A percentile compares a stretch with the other conserved stretches of the same genome.
phyloP scores from a whole-genome alignment of 1,284 basidiomycete genomes.

The Erythrobasidium hasegawianum region DNA sequence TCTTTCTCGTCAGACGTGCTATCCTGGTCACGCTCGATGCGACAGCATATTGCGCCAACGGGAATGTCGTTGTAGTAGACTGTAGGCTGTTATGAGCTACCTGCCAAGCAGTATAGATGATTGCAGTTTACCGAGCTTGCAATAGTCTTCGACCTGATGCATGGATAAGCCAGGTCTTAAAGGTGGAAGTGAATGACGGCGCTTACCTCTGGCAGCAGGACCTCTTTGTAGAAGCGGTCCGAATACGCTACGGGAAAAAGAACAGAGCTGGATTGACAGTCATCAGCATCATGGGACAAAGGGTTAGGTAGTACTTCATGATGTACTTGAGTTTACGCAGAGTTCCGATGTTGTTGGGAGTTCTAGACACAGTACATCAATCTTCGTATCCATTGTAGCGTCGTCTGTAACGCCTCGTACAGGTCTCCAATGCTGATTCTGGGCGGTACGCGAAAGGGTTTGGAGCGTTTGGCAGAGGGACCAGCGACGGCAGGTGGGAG shows the following conservation, averaged over 20 bases:
- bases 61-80: slow-evolving; percentile 51
- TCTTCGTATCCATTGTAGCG: background rate
- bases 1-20: slow-evolving; percentile 24
- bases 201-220: slow-evolving; percentile 31
- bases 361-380: slow-evolving; percentile 7
- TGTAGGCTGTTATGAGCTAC: slow-evolving; percentile 6
- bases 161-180: slow-evolving; percentile 2
- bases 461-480: slow-evolving; percentile 19
- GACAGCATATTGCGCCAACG: slow-evolving; percentile 49
- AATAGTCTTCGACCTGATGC: slow-evolving; percentile 41
- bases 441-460: slow-evolving; percentile 30
- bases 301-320: background rate
- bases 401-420: background rate
- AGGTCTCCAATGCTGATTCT: slow-evolving; percentile 32
- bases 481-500: slow-evolving; percentile 16
- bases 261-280: slow-evolving; percentile 12
- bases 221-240: slow-evolving; percentile 41
- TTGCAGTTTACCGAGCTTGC: slow-evolving; percentile 40
- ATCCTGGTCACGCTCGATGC: slow-evolving; percentile 43
- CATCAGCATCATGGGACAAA: background rate
- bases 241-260: slow-evolving; percentile 43
- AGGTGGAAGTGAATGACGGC: background rate
- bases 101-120: background rate
- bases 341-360: slow-evolving; percentile 43
- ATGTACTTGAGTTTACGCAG: slow-evolving; percentile 41